Percentiles rank a stretch among this genome's conserved stretches.
These are phyloP conservation scores for Sideroxylon spinosum DNA, from an alignment of 179 eudicot species.

Conservation along the genomic window DNA sequence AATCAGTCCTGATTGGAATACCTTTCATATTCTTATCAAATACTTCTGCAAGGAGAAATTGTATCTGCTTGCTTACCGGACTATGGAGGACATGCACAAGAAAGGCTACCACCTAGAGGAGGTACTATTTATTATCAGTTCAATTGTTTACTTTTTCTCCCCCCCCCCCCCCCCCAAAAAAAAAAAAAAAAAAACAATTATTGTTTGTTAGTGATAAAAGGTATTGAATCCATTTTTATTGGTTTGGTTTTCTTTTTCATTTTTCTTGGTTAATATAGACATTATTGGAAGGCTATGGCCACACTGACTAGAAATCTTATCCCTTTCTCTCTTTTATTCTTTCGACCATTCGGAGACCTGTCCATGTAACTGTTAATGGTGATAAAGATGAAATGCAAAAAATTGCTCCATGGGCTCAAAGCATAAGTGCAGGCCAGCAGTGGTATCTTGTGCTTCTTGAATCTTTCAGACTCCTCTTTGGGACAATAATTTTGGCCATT, in stretches of 20 bases:
- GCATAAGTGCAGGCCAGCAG: too few species aligned
- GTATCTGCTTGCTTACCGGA: constrained; percentile 74
- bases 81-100: constrained; percentile 72
- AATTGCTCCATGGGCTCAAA: too few species aligned
- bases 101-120: constrained; percentile 73
- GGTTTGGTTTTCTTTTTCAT: background rate
- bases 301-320: background rate
- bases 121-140: constrained; percentile 40
- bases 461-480: background rate
- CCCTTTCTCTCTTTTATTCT: background rate
- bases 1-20: constrained; percentile 69
- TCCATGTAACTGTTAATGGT: background rate
- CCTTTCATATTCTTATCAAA: constrained; percentile 67
- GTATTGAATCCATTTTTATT: background rate
- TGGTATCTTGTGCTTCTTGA: background rate
- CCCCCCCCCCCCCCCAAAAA: too few species aligned
- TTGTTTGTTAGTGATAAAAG: background rate
- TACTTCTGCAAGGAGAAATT: constrained; percentile 77
- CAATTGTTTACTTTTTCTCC: too few species aligned
- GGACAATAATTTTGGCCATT: too few species aligned
- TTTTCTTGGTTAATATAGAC: background rate
- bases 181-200: too few species aligned
- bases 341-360: background rate
- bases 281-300: background rate
- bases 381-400: too few species aligned